Evolutionary conservation across 495 filamentous ascomycete genomes (phyloP).

Genomic region (Tuber magnatum): DNA sequence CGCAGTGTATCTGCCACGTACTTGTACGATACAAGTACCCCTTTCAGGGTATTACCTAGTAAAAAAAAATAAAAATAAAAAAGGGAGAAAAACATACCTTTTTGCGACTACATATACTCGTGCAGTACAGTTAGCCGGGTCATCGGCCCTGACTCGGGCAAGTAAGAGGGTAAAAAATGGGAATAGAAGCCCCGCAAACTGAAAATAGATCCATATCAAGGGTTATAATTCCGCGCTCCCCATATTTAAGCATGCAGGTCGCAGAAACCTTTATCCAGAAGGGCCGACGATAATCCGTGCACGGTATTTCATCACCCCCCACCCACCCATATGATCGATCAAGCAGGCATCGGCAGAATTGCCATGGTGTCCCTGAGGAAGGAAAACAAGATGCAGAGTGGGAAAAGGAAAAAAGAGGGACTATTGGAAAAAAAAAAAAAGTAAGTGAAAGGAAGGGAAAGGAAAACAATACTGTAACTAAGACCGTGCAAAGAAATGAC

Average conservation of each 20-base stretch:
- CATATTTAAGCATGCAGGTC: neutral
- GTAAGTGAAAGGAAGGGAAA: neutral
- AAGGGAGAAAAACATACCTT: neutral
- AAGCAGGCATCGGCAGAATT: neutral
- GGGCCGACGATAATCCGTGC: neutral
- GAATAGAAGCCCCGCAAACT: neutral
- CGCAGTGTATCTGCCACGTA: neutral
- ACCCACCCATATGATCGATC: neutral
- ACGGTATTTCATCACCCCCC: neutral
- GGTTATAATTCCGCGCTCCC: neutral
- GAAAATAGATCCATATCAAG: neutral
- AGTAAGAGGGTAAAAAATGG: neutral
- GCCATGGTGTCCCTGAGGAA: neutral
- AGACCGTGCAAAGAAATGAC: neutral
- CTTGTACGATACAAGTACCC: neutral
- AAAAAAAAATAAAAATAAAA: neutral
- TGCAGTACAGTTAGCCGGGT: neutral
- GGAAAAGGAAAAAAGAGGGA: neutral
- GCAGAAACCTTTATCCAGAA: slow-evolving; percentile 4
- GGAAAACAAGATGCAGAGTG: neutral
- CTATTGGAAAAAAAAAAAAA: neutral
- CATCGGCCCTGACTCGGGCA: neutral
- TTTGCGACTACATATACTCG: neutral
- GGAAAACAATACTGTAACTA: neutral
- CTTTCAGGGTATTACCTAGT: neutral